Base-by-base conservation (phyloP, 768 basidiomycete species). In the Lentinula sp. region DNA sequence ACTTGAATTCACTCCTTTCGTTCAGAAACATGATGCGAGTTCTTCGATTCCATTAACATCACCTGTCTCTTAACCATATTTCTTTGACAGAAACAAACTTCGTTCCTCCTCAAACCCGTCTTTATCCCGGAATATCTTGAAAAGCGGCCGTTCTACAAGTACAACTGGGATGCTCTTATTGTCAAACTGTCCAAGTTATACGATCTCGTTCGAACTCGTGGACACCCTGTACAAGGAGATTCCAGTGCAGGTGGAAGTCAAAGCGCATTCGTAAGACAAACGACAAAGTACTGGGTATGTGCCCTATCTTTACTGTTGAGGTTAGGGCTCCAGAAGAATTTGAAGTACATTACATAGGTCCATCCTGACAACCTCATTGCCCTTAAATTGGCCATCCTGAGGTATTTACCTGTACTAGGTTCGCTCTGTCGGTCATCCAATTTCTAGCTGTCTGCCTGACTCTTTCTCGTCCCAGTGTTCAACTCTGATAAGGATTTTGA, bases 181-280 rank as follows among this genome's bases (percentile, higher is more conserved):
- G 90, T 98, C 64, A 97, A 98, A 71, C 83, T 98, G 32, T 98
- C 96, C 15, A 91, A 91, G 66, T 74, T 98, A 40, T 98, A 97
- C 69, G 89, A 98, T 72, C 88, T 98, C 39, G 95, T 98, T 16
- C 86, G 95, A 53, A 98, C 95, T 0, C 80, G 97, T 57, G 97
- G 97, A 0, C 92, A 98, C 69, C 97, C 97, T 9, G 88, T 93
- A 1, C 84, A 89, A 61, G 97, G 97, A 23, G 97, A 99, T 69
- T 85, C 95, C 1, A 88, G 88, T 66, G 97, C 97, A 1, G 97
- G 97, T 32, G 95, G 96, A 1, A 90, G 75, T 65, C 97, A 99
- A 77, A 97, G 91, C 65, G 97, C 96, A 1, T 99, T 99, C 69
- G 92, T 98, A n/a, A 76, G 97, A 43, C 95, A 97, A 74, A 99